Evolutionary conservation across 164 flowering plant species (phyloP), one percentile per base, ranked within the genome.

Genomic region (Dillenia turbinata): DNA sequence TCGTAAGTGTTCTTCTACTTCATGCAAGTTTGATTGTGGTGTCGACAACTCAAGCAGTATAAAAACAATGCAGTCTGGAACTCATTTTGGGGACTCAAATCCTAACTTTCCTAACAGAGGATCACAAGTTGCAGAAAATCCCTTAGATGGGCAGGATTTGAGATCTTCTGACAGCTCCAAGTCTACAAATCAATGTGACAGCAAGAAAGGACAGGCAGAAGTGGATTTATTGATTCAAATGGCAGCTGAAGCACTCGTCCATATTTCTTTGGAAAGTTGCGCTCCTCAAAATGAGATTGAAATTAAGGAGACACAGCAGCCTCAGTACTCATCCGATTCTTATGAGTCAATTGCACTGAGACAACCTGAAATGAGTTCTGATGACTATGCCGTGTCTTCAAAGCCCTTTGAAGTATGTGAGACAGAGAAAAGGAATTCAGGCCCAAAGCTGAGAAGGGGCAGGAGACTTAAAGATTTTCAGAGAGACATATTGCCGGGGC

Each of bases 381-480:
- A 77, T n/a, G 86, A 80, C 16, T 70, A 65, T 57, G 71, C 52
- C 15, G 74, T 75, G 50, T 62, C 80, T 46, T 79, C 88, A 40
- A 69, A 54, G 52, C 69, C 69, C 24, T 58, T 47, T 47, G 81
- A 78, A 47, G 67, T 68, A 51, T 60, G 59, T 47, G 76, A 66
- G 14, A 19, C 48, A 22, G 81, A 69, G 16, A 66, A 52, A 11
- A 76, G 66, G 51, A 74, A 68, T 45, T 56, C 47, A 43, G 64
- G 74, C 15, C 43, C 61, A 17, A 80, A 77, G 64, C 56, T 81
- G 69, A 84, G 75, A 67, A 75, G 92, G 54, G 92, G 92, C 49
- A 79, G 86, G 66, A 79, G 89, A 63, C 17, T 81, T 61, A 84
- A 77, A 64, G 85, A 86, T 63, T 86, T 86, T 62, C 88, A 70